Evolutionary conservation across 179 eudicot genomes (phyloP).

Genomic region (Corrigiola litoralis): DNA sequence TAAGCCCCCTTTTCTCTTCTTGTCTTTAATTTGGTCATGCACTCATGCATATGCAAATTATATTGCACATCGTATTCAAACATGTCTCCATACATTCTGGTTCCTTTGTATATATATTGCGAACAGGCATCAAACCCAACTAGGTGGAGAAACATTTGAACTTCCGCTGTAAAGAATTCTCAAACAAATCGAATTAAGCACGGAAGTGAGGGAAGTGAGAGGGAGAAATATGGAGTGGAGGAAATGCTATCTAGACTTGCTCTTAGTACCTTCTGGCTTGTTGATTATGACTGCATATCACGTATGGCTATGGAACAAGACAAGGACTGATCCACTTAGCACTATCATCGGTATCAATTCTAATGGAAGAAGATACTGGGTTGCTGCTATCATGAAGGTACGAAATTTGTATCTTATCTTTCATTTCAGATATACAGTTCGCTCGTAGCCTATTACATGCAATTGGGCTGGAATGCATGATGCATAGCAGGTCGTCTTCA

Average conservation of each 20-base stretch:
- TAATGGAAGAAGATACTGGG: slow-evolving; percentile 72
- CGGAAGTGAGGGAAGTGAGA: not conserved
- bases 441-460: too few relatives aligned
- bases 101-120: slow-evolving; percentile 12
- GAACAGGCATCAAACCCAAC: slow-evolving; percentile 1
- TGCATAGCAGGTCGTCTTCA: too few relatives aligned
- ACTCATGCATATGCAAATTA: not conserved
- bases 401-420: not conserved
- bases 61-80: slow-evolving; percentile 39
- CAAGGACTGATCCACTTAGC: slow-evolving; percentile 50
- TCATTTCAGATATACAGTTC: too few relatives aligned
- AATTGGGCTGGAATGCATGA: too few relatives aligned
- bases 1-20: slow-evolving; percentile 6
- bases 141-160: not conserved
- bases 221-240: slow-evolving; percentile 65
- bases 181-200: too few relatives aligned
- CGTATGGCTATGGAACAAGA: slow-evolving; percentile 72
- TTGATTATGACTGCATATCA: slow-evolving; percentile 43
- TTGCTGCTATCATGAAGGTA: slow-evolving; percentile 64
- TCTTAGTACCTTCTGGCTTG: slow-evolving; percentile 67
- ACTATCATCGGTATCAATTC: slow-evolving; percentile 86
- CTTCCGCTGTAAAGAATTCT: too few relatives aligned
- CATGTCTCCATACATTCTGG: slow-evolving; percentile 40
- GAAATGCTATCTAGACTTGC: slow-evolving; percentile 62
- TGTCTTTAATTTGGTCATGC: slow-evolving; percentile 19